phyloP scores from a whole-genome alignment of 2,329 filamentous ascomycete species.

The Ophiostoma australiae region DNA sequence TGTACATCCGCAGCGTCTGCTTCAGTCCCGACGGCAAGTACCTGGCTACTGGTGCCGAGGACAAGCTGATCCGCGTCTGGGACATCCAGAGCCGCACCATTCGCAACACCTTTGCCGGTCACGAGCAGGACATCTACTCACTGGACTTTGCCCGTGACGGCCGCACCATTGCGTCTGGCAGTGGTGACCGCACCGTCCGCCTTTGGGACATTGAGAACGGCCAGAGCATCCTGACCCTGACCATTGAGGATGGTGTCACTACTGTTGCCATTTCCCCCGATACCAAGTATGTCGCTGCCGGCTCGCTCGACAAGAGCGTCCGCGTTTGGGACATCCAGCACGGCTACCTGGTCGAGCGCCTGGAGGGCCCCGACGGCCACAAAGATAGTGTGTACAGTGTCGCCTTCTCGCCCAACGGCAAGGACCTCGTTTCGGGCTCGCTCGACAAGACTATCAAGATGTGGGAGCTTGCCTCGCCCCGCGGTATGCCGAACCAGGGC shows the following conservation, averaged over 20 bases:
- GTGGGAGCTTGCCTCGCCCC: constrained; percentile 82
- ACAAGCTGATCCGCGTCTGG: constrained; percentile 97
- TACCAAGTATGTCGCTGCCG: constrained; percentile 87
- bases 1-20: constrained; percentile 97
- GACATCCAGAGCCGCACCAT: constrained; percentile 81
- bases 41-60: constrained; percentile 91
- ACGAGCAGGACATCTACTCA: constrained; percentile 98
- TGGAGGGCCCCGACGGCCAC: constrained; percentile 90
- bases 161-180: constrained; percentile 89
- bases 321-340: constrained; percentile 90
- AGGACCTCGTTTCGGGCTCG: constrained; percentile 89
- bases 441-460: constrained; percentile 99
- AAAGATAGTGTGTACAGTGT: constrained; percentile 97
- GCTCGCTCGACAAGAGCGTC: constrained; percentile 95
- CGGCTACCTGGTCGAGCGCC: constrained; percentile 80
- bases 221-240: constrained; percentile 75
- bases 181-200: constrained; percentile 87
- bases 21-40: constrained; percentile 96
- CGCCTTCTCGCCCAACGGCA: constrained; percentile 88
- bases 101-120: constrained; percentile 88
- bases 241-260: constrained; percentile 94
- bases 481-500: constrained; percentile 60
- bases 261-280: constrained; percentile 97
- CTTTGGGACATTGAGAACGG: constrained; percentile 92
- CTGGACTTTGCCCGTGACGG: constrained; percentile 92